Percentiles rank a stretch among this genome's conserved stretches.
Evolutionary conservation across 768 basidiomycete genomes (phyloP).

Genomic region (Rhizopogon roseolus): DNA sequence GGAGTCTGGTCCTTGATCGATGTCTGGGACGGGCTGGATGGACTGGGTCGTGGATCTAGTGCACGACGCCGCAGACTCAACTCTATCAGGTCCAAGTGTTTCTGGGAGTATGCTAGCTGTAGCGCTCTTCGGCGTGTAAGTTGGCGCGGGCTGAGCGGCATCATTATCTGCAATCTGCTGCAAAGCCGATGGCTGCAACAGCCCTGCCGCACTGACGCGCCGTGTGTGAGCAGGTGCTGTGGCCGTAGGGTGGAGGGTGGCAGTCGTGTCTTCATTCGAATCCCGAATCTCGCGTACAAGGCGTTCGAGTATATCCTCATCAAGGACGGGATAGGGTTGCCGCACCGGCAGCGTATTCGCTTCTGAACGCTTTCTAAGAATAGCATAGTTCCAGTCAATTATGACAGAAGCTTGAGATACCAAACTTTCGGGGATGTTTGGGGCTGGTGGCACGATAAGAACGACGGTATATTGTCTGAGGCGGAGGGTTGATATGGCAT

Average conservation of each 20-base stretch:
- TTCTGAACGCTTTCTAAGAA: constrained; percentile 29
- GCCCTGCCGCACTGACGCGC: constrained; percentile 14
- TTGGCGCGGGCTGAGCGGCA: neutral
- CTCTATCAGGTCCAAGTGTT: constrained; percentile 10
- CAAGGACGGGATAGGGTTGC: constrained; percentile 21
- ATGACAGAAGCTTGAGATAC: constrained; percentile 50
- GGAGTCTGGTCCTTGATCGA: constrained; percentile 2
- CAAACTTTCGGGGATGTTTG: constrained; percentile 38
- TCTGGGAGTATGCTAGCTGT: constrained; percentile 9
- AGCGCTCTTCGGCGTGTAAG: constrained; percentile 5
- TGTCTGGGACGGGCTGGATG: constrained; percentile 1
- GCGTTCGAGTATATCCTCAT: constrained; percentile 14
- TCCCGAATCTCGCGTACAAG: constrained; percentile 17
- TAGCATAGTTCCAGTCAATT: constrained; percentile 44
- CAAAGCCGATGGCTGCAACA: constrained; percentile 14
- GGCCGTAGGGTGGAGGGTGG: constrained; percentile 2
- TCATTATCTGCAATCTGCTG: neutral
- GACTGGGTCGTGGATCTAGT: constrained; percentile 6
- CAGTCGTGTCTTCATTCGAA: constrained; percentile 8
- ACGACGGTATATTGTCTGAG: constrained; percentile 50
- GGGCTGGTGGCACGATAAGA: constrained; percentile 37
- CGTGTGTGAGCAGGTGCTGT: constrained; percentile 2
- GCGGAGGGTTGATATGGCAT: constrained; percentile 52
- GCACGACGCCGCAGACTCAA: constrained; percentile 10
- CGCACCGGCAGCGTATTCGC: constrained; percentile 7